Conservation (phyloP, 1,284 basidiomycete species). For the Rhizoctonia solani region DNA sequence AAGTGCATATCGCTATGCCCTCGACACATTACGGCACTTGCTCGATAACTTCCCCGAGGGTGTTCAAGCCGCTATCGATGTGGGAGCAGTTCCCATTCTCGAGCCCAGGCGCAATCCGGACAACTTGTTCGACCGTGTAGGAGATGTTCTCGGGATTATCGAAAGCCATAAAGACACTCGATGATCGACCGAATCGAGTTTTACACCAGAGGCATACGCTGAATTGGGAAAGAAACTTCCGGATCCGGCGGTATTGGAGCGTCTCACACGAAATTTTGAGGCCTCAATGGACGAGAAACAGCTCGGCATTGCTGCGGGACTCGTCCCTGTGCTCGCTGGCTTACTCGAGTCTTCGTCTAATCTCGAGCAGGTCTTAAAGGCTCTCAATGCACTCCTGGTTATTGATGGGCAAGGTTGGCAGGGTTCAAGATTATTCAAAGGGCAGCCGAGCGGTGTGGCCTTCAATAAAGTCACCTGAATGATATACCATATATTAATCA, state of each 20-base stretch:
- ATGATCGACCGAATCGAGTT: conserved; percentile 21
- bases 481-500: neutral
- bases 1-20: neutral
- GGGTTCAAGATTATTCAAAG: neutral
- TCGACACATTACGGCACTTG: no score
- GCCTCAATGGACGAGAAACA: conserved; percentile 19
- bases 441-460: neutral
- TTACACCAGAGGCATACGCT: conserved; percentile 20
- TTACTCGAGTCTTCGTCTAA: neutral
- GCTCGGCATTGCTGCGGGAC: conserved; percentile 3
- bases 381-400: conserved; percentile 10
- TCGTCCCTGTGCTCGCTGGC: neutral
- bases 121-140: neutral
- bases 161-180: neutral
- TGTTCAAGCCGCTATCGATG: neutral
- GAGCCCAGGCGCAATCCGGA: neutral
- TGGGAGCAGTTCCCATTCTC: conserved; percentile 2
- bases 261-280: conserved; percentile 10
- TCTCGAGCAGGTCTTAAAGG: neutral
- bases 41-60: conserved; percentile 17
- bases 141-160: neutral
- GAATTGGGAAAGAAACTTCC: conserved; percentile 15
- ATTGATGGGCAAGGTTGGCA: conserved; percentile 1
- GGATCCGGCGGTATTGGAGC: conserved; percentile 2
- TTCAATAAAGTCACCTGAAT: conserved; percentile 56